Base-by-base conservation (phyloP, 148 eudicot genomes). In the Rhododendron mucronatum region DNA sequence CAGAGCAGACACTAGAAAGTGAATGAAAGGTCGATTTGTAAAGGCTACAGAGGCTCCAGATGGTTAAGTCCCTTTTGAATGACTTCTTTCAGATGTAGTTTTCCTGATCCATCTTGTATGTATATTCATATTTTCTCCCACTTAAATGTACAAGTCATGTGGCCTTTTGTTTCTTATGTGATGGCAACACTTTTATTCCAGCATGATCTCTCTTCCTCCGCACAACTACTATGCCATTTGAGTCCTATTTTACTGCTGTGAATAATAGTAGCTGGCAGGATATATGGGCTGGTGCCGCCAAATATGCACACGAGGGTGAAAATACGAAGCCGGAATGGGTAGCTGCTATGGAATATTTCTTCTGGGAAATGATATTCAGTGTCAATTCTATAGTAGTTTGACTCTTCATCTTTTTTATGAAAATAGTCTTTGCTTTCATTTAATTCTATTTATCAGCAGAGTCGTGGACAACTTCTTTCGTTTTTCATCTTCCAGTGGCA, bases 21-120 rank as follows among this genome's bases (percentile, higher is more conserved):
- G 99, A 89, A 93, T 97, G 39, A 97, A 93, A 93, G 99, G 99
- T 78, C 92, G 99, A 71, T 97, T 97, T 89, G 99, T 95, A 76
- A 97, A 97, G 95, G 93, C 96, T 73, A 87, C 65, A 84, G 94
- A 93, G 55, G 91, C 88, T 73, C 90, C 89, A 33, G 84, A 84
- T 50, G 84, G 86, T 80, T 94, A 83, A 93, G 81, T 20, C 30
- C 23, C 14, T 44, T 21, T 35, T 59, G 78, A 47, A 84, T 44
- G 41, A 30, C 39, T 77, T 65, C 47, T 83, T 10, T 35, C 18
- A 47, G 77, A 87, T 48, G 7, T 81, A 76, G 45, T 73, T 73
- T 83, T 33, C n/a, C 39, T 88, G 69, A 44, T 83, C 50, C 20
- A 82, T 41, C 67, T 85, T 74, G 80, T 87, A 85, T 71, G 67